Evolutionary conservation across 176 grass and related monocot species (phyloP), one percentile per base, ranked within the genome.

Genomic region (Poa pratensis): DNA sequence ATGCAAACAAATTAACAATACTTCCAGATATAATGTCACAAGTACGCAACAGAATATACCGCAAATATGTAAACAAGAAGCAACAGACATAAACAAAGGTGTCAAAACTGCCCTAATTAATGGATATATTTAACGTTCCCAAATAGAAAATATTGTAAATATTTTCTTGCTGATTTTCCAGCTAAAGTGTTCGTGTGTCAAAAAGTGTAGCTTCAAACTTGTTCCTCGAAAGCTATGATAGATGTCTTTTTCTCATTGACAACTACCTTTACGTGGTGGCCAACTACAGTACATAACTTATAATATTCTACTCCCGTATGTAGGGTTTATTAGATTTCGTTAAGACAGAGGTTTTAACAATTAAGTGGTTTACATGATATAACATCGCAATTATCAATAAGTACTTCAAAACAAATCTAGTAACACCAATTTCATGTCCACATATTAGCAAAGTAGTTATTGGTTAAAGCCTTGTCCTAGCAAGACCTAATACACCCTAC

Each of bases 161-260:
- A 24, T 51, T 82, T 18, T 54, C 27, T 76, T 68, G 49, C 37
- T 20, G 12, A 12, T 58, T 82, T 82, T 68, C 22, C 16, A 57
- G 52, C 35, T 49, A 82, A 45, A 68, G 52, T 28, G 5, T 30
- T 77, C 17, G 1, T n/a, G 37, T 51, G 27, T 78, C 60, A 27
- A 27, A 26, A 53, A 28, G 39, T 1, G 10, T 68, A 65, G 19
- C 35, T 34, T 35, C 59, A 32, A 30, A 55, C 34, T 22, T 75
- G 45, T 43, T 28, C 75, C 28, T 20, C 73, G 23, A 32, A 28
- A 81, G 5, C 7, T 55, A 42, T 49, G 2, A 15, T 19, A 66
- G 28, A n/a, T n/a, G n/a, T n/a, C n/a, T n/a, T n/a, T n/a, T n/a
- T n/a, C 45, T 57, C 9, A 23, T 57, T 18, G 17, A 17, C 63